Evolutionary conservation across 495 filamentous ascomycete genomes (phyloP).

Genomic region (Haplographium delicatum): DNA sequence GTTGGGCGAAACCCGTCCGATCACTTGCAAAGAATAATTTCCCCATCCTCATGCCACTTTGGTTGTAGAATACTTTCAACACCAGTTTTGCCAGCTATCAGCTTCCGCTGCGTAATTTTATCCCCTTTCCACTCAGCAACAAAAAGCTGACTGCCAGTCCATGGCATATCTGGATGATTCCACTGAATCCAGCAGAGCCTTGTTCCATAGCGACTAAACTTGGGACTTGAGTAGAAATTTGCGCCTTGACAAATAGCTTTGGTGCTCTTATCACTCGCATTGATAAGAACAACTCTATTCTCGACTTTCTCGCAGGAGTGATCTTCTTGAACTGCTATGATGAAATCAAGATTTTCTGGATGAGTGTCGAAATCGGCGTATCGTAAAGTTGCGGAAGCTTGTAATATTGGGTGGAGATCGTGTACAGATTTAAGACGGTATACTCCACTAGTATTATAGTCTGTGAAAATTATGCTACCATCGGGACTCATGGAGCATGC

Average conservation of each 20-base stretch:
- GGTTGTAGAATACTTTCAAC: slow-evolving; percentile 13
- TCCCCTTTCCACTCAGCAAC: slow-evolving; percentile 29
- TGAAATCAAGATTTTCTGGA: slow-evolving; percentile 29
- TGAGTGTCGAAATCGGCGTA: slow-evolving; percentile 37
- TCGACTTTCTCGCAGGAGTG: slow-evolving; percentile 31
- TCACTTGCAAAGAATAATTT: slow-evolving; percentile 13
- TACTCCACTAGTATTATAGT: slow-evolving; percentile 32
- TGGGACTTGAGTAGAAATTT: slow-evolving; percentile 46
- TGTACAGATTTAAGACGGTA: slow-evolving; percentile 31
- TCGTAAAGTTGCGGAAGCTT: slow-evolving; percentile 30
- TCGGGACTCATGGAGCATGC: slow-evolving; percentile 28
- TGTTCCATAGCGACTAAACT: slow-evolving; percentile 39
- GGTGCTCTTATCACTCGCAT: slow-evolving; percentile 24
- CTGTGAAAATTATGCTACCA: slow-evolving; percentile 38
- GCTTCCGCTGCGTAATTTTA: neutral
- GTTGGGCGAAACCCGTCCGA: slow-evolving; percentile 14
- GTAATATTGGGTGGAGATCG: slow-evolving; percentile 22
- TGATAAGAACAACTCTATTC: slow-evolving; percentile 34
- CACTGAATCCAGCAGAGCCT: slow-evolving; percentile 45
- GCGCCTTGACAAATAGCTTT: slow-evolving; percentile 30
- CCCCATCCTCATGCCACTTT: slow-evolving; percentile 13
- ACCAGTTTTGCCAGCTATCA: slow-evolving; percentile 12
- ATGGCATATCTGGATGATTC: slow-evolving; percentile 47
- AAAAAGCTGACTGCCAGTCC: slow-evolving; percentile 38
- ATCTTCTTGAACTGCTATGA: slow-evolving; percentile 43